A percentile compares a stretch with the other conserved stretches of the same genome.
These are phyloP conservation scores for Mycena capillaripes DNA, from an alignment of 768 basidiomycete species.

Conservation along the genomic window DNA sequence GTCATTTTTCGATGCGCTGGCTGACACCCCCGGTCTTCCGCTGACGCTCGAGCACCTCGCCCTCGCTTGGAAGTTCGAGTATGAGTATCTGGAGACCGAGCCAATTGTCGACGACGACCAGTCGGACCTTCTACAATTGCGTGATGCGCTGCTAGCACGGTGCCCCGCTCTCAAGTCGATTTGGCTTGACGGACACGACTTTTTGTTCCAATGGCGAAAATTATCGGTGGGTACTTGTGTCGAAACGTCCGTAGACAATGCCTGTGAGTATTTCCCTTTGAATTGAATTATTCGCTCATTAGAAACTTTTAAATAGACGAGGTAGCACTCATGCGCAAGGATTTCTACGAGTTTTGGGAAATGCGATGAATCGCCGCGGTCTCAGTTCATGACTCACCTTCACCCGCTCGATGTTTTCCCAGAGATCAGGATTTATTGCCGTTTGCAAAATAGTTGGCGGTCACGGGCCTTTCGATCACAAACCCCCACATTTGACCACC, in stretches of 20 bases:
- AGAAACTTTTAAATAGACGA: background rate
- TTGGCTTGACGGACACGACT: constrained; percentile 1
- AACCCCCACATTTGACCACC: background rate
- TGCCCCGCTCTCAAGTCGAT: background rate
- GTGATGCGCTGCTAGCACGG: background rate
- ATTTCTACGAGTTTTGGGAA: background rate
- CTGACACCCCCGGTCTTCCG: background rate
- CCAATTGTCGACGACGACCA: background rate
- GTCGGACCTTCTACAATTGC: background rate
- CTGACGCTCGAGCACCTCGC: background rate
- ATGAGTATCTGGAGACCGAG: background rate
- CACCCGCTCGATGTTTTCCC: too few species aligned
- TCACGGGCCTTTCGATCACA: background rate
- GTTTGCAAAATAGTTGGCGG: constrained; percentile 7
- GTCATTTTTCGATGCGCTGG: background rate
- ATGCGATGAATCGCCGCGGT: too few species aligned
- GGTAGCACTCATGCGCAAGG: background rate
- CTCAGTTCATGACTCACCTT: too few species aligned
- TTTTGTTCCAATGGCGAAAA: background rate
- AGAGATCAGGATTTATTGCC: too few species aligned
- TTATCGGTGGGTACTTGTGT: background rate
- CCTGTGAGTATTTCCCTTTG: background rate
- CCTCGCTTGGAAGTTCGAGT: background rate
- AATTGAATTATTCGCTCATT: background rate
- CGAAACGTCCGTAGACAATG: background rate